phyloP scores from a whole-genome alignment of 2,329 filamentous ascomycete genomes.

The Elsinoe ampelina region DNA sequence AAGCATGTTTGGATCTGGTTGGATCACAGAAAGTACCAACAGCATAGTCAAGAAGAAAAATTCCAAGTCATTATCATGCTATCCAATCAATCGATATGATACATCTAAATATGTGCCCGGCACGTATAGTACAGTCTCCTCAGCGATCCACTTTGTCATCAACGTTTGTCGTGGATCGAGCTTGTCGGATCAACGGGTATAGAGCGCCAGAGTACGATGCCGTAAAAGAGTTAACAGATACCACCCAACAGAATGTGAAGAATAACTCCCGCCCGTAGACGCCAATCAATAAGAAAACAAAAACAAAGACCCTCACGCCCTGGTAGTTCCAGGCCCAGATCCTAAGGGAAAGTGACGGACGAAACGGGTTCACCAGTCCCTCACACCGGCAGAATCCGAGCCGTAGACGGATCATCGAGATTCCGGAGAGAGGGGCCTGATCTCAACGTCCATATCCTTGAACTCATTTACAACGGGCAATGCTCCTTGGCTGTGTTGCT shows the following conservation, averaged over 20 bases:
- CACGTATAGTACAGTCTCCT: conserved; percentile 9
- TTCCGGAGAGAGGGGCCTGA: conserved; percentile 10
- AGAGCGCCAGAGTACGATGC: conserved; percentile 11
- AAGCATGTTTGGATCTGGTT: background rate
- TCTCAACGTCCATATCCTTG: conserved; percentile 9
- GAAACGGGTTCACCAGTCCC: background rate
- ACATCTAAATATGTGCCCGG: conserved; percentile 7
- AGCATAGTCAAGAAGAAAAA: background rate
- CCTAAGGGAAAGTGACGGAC: background rate
- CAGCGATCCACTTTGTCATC: conserved; percentile 4
- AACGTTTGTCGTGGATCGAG: background rate
- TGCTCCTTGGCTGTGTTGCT: background rate
- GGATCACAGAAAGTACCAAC: background rate
- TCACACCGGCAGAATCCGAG: background rate
- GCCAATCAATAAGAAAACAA: background rate
- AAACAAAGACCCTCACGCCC: background rate
- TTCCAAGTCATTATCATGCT: background rate
- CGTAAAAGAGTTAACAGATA: background rate
- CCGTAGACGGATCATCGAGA: background rate
- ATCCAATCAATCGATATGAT: conserved; percentile 2
- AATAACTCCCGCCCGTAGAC: background rate
- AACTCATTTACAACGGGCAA: background rate
- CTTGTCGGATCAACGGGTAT: conserved; percentile 14
- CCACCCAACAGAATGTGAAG: conserved; percentile 11
- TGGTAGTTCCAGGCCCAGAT: background rate